Percentiles rank a stretch among this genome's conserved stretches.
phyloP scores from a whole-genome alignment of 805 yeast species.

The Starmerella bacillaris region DNA sequence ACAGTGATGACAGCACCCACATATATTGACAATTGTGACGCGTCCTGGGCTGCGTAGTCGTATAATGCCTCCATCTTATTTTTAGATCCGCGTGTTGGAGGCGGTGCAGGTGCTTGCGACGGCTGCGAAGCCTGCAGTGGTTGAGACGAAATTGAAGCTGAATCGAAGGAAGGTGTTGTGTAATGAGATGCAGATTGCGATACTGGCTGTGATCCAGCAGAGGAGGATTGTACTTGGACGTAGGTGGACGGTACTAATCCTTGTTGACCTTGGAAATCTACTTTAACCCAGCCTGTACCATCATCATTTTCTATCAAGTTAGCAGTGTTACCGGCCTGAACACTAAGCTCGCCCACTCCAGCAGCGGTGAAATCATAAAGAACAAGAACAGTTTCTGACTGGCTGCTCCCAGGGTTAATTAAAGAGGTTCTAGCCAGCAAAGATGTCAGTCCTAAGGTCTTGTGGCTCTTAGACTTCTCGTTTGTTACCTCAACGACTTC shows the following conservation, averaged over 20 bases:
- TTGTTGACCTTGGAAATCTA: conserved; percentile 29
- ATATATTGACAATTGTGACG: conserved; percentile 53
- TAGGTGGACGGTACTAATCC: conserved; percentile 84
- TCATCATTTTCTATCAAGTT: conserved; percentile 50
- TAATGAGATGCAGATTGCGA: conserved; percentile 2
- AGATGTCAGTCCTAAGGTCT: conserved; percentile 16
- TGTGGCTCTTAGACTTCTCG: conserved; percentile 3
- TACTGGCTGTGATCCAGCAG: conserved; percentile 10
- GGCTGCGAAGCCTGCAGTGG: neutral
- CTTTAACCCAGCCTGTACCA: conserved; percentile 84
- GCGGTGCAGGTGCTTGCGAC: conserved; percentile 44
- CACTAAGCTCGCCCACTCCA: conserved; percentile 58
- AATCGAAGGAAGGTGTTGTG: too few species aligned
- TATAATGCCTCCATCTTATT: conserved; percentile 38
- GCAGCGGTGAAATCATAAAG: conserved; percentile 46
- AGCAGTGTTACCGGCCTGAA: conserved; percentile 44
- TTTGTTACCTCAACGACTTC: conserved; percentile 19
- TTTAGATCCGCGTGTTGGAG: conserved; percentile 38
- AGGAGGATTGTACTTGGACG: conserved; percentile 30
- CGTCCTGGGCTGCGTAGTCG: conserved; percentile 60
- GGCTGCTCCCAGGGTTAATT: conserved; percentile 9
- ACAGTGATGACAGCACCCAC: conserved; percentile 62
- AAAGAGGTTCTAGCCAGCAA: conserved; percentile 15
- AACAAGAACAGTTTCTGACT: conserved; percentile 3
- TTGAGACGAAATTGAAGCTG: conserved; percentile 7